Base-by-base conservation (phyloP, 306 rosid genomes). In the Gastrolobium villosum region DNA sequence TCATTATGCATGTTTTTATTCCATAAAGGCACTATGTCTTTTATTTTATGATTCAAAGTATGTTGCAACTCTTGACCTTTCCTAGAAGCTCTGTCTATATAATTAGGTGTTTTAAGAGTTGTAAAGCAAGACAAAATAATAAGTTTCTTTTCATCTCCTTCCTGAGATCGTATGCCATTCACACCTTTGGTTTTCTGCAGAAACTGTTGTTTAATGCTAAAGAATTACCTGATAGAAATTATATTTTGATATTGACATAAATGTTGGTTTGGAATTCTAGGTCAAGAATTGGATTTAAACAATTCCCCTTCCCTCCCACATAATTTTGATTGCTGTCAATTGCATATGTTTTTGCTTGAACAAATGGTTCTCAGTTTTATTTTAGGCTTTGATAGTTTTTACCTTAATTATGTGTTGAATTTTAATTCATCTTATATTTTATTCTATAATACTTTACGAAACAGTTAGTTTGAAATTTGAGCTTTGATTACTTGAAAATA, bases 311-410 rank as follows among this genome's bases (percentile, higher is more conserved):
- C 46, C 65, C 48, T 39, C 10, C 15, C 40, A 9, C 64, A 54
- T 32, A 43, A 37, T 37, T 55, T 56, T 37, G 37, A 5, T 55
- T 72, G 67, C 62, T 36, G 8, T 49, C 49, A 62, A 31, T 55
- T 53, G 11, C 48, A 65, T 28, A 8, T 66, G 59, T 48, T 46
- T 48, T 48, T 2, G 13, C 7, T 30, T 36, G 40, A 53, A 62
- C 57, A 26, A 54, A 71, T 20, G 46, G 35, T 53, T 68, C 30
- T 68, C 14, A 28, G 15, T 49, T 66, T 66, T 31, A 5, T 35
- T 65, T 65, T 11, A 7, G 80, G 65, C 64, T 31, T 7, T 73
- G 43, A n/a, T 43, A 28, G 32, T 60, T 56, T 65, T 53, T 26
- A 28, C 4, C 15, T 52, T 39, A 30, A 40, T 55, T 37, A 55